Evolutionary conservation across 768 basidiomycete genomes (phyloP).

Genomic region (Suillus hirtellus): DNA sequence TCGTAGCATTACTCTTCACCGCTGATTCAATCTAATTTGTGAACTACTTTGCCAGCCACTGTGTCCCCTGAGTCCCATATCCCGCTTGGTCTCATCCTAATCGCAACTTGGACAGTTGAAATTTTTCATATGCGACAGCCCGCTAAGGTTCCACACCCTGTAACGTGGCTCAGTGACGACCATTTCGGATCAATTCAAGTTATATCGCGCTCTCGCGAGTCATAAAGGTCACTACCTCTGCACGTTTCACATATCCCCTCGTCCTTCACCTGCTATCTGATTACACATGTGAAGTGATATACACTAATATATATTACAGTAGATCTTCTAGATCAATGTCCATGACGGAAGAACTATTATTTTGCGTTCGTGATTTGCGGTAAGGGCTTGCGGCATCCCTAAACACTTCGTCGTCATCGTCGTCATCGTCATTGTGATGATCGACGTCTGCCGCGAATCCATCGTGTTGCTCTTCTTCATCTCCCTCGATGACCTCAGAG

Average conservation of each 20-base stretch:
- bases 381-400: conserved; percentile 7
- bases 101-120: not conserved
- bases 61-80: not conserved
- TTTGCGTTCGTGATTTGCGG: conserved; percentile 14
- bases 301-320: conserved; percentile 17
- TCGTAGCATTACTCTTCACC: not conserved
- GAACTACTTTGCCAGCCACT: not conserved
- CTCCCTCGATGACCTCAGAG: conserved; percentile 43
- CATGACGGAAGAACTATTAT: conserved; percentile 23
- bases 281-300: not conserved
- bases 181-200: not conserved
- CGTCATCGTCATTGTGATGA: conserved; percentile 13
- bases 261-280: not conserved
- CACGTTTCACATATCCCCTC: not conserved
- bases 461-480: conserved; percentile 27
- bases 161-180: not conserved
- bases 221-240: not conserved
- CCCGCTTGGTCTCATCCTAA: not conserved
- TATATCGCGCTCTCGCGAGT: not conserved
- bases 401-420: conserved; percentile 6
- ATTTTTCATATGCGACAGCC: too few relatives aligned
- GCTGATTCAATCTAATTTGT: conserved; percentile 13
- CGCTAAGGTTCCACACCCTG: not conserved
- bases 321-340: conserved; percentile 30
- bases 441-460: conserved; percentile 27